Evolutionary conservation across 257 asterid species (phyloP).

Genomic region (Linderniella brevidens): DNA sequence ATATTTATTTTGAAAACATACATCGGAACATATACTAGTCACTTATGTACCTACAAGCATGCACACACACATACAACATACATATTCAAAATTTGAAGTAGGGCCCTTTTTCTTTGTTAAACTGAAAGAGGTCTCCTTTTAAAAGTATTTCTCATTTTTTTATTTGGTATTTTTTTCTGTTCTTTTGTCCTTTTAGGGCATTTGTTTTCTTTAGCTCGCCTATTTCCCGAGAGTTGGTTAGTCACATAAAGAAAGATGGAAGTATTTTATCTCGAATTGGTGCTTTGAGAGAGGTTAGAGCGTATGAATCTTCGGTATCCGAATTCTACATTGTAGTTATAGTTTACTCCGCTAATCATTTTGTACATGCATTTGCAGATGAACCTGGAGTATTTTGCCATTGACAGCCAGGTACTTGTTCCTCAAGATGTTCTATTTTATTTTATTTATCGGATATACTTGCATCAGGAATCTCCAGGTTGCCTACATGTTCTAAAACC

Average conservation of each 20-base stretch:
- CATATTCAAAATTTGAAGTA: too few relatives aligned
- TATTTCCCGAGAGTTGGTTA: constrained; percentile 68
- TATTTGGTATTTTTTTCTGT: background rate
- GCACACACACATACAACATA: too few relatives aligned
- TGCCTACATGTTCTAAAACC: too few relatives aligned
- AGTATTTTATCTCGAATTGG: constrained; percentile 90
- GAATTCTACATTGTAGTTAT: too few relatives aligned
- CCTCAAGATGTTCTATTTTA: constrained; percentile 3
- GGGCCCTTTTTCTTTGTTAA: too few relatives aligned
- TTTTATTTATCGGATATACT: background rate
- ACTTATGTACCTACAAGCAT: too few relatives aligned
- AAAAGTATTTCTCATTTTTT: too few relatives aligned
- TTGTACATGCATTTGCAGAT: constrained; percentile 42
- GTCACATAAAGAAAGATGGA: constrained; percentile 62
- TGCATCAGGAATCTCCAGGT: background rate
- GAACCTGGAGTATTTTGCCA: constrained; percentile 94
- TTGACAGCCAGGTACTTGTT: constrained; percentile 78
- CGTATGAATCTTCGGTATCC: background rate
- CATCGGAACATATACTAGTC: background rate
- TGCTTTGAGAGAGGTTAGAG: constrained; percentile 84
- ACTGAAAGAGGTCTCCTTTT: too few relatives aligned
- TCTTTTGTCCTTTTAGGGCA: constrained; percentile 43
- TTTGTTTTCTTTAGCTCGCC: constrained; percentile 95
- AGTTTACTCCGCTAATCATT: constrained; percentile 13
- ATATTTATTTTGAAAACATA: background rate